Conservation (phyloP, 129 eudicot species). For the Escallonia rubra region DNA sequence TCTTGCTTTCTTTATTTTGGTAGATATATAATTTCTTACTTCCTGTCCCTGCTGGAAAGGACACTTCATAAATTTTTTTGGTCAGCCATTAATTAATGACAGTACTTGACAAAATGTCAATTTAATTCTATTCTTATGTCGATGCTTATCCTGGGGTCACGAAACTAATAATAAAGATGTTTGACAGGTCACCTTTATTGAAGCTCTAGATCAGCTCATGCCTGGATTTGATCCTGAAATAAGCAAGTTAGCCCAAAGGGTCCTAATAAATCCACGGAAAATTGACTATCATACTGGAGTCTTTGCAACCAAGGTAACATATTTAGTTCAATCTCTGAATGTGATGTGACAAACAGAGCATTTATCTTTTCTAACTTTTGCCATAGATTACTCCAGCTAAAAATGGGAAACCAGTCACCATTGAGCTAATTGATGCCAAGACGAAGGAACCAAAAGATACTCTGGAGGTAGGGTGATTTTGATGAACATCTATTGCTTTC, state of each 20-base stretch:
- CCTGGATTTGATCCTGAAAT: slow-evolving; percentile 99
- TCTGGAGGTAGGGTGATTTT: slow-evolving; percentile 54
- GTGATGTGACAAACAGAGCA: slow-evolving; percentile 1
- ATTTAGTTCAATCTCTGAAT: slow-evolving; percentile 1
- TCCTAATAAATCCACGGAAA: slow-evolving; percentile 87
- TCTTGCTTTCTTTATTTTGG: neutral
- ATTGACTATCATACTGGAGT: slow-evolving; percentile 93
- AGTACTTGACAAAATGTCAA: no score
- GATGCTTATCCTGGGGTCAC: neutral
- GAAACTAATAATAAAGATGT: slow-evolving; percentile 2
- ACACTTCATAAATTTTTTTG: neutral
- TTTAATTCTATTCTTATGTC: neutral
- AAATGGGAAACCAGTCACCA: slow-evolving; percentile 75
- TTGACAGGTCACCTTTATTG: slow-evolving; percentile 82
- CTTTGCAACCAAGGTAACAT: slow-evolving; percentile 80
- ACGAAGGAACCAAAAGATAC: slow-evolving; percentile 75
- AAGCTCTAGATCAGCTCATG: slow-evolving; percentile 97
- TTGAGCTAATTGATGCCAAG: slow-evolving; percentile 93
- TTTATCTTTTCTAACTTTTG: slow-evolving; percentile 9
- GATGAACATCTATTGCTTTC: neutral
- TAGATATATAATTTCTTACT: neutral
- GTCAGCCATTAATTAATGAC: neutral
- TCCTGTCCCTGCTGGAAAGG: neutral
- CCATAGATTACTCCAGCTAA: slow-evolving; percentile 78
- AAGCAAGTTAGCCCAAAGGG: slow-evolving; percentile 78